These are phyloP conservation scores for Dichotomopilus funicola DNA, from an alignment of 2,329 filamentous ascomycete genomes.

Conservation along the genomic window DNA sequence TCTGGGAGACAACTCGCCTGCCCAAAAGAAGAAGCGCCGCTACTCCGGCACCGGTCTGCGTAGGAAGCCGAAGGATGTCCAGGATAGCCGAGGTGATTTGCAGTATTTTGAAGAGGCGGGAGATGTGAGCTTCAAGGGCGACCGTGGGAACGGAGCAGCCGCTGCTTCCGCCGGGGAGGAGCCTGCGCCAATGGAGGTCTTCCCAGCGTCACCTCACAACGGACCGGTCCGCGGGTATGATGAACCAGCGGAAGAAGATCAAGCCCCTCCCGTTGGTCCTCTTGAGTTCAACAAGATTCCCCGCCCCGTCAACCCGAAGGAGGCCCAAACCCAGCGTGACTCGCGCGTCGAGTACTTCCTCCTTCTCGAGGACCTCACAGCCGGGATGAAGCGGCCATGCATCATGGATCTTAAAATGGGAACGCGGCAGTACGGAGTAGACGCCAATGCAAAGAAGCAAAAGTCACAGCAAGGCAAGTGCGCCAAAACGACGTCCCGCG, in stretches of 20 bases:
- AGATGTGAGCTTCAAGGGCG: conserved; percentile 71
- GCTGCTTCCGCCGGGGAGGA: neutral
- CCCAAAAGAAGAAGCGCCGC: conserved; percentile 55
- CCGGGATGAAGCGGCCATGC: conserved; percentile 92
- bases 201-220: conserved; percentile 9
- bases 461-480: conserved; percentile 91
- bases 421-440: conserved; percentile 90
- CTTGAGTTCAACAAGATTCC: conserved; percentile 40
- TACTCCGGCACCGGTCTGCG: conserved; percentile 84
- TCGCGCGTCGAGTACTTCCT: conserved; percentile 85
- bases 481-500: conserved; percentile 80
- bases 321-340: conserved; percentile 58
- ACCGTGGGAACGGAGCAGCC: conserved; percentile 42
- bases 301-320: conserved; percentile 67
- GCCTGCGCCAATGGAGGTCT: conserved; percentile 11
- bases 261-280: conserved; percentile 27
- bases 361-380: conserved; percentile 87
- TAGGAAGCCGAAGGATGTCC: conserved; percentile 65
- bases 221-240: neutral
- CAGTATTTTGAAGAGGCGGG: conserved; percentile 88
- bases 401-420: conserved; percentile 99
- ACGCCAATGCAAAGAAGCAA: conserved; percentile 86
- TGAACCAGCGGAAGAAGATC: neutral
- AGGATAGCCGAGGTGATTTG: conserved; percentile 65
- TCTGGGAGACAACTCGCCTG: conserved; percentile 37